Evolutionary conservation across 2,329 filamentous ascomycete genomes (phyloP), one percentile per base, ranked within the genome.

Genomic region (Pyrenophora tritici-repentis): DNA sequence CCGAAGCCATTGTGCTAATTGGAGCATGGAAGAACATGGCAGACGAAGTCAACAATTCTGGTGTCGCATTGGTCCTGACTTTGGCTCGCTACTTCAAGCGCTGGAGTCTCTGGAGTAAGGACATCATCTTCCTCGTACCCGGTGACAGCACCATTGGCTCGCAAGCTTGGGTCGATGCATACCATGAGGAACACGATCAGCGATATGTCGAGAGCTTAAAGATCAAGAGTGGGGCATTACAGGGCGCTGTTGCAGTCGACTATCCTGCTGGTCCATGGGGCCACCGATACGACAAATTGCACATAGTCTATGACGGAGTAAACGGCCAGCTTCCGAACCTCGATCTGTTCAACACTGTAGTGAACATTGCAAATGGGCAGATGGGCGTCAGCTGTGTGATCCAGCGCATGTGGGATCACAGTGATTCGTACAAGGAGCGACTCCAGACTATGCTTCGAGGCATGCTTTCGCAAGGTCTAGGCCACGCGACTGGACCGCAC

Each of bases 21-120:
- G 91, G 89, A 18, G 87, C 92, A 2, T 96, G 92, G 91, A 86
- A 81, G 69, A 97, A 92, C 61, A 87, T 89, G 62, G 84, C 90
- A 47, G 86, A 83, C 20, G 82, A 88, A 61, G 76, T 92, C 62
- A 99, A 99, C 75, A 82, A 87, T 58, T 94, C 92, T 55, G 94
- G 93, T 14, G 86, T 99, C 5, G 87, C 91, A 6, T 81, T 99
- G 26, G 87, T 91, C 2, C 77, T 99, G 65, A 92, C 93, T 0
- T 76, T 99, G 61, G 90, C 91, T 22, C 85, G 94, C 60, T 99
- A 99, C 75, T 97, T 99, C 78, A 96, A 95, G 75, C 85, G 88
- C 62, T 99, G 94, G 94, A 97, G 91, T 45, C 81, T 99, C 22
- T 99, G 94, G 94, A 97, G 92, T 52, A 99, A 99, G 75, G 94